A percentile compares a stretch with the other conserved stretches of the same genome.
Evolutionary conservation across 768 basidiomycete genomes (phyloP).

Genomic region (Boletus pseudopeckii): DNA sequence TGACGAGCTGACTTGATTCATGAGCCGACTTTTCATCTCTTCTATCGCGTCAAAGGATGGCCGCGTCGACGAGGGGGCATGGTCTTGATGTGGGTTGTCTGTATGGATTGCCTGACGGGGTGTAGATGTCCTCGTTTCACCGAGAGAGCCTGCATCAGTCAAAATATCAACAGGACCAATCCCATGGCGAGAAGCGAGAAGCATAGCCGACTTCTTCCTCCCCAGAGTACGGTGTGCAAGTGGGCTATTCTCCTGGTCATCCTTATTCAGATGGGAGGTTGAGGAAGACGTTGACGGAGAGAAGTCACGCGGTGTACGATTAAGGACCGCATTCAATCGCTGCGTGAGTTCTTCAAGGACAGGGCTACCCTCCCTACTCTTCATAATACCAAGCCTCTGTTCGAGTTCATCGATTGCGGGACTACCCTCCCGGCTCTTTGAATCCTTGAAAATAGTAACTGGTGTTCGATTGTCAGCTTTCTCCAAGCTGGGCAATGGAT

Average conservation of each 20-base stretch:
- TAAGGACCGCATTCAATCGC: slow-evolving; percentile 40
- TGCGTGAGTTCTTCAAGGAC: slow-evolving; percentile 49
- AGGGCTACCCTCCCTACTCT: slow-evolving; percentile 53
- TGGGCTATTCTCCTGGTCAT: slow-evolving; percentile 27
- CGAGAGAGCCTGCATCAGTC: slow-evolving; percentile 1
- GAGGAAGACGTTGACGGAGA: slow-evolving; percentile 26
- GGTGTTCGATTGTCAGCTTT: slow-evolving; percentile 38
- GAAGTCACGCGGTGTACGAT: slow-evolving; percentile 32
- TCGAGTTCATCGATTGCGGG: slow-evolving; percentile 65
- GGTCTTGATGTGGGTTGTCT: slow-evolving; percentile 15
- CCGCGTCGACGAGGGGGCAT: slow-evolving; percentile 5
- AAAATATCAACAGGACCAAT: slow-evolving; percentile 1
- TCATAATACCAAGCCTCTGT: slow-evolving; percentile 54
- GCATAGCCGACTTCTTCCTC: slow-evolving; percentile 17
- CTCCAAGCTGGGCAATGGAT: slow-evolving; percentile 33
- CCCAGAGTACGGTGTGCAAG: slow-evolving; percentile 24
- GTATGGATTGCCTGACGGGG: slow-evolving; percentile 7
- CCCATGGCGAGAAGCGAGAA: slow-evolving; percentile 4
- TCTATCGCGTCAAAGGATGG: slow-evolving; percentile 52
- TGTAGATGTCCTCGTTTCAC: slow-evolving; percentile 12
- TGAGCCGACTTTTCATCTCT: slow-evolving; percentile 60
- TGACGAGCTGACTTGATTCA: slow-evolving; percentile 33
- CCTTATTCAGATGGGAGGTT: slow-evolving; percentile 14
- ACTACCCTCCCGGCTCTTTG: slow-evolving; percentile 48
- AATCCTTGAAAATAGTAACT: slow-evolving; percentile 43